phyloP scores from a whole-genome alignment of 2,329 filamentous ascomycete genomes.

The Xylaria sp. region DNA sequence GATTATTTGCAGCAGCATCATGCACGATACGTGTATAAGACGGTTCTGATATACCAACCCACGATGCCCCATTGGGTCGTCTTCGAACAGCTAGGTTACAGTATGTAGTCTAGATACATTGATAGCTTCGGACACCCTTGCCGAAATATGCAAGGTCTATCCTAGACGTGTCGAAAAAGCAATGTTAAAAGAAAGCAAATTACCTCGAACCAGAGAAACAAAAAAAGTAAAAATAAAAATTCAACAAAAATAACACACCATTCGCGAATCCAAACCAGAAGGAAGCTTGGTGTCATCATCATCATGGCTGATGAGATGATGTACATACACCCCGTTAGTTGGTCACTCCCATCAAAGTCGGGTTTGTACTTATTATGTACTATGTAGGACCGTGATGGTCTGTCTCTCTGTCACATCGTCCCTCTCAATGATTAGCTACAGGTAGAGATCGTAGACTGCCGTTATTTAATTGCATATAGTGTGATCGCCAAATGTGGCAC shows the following conservation, averaged over 20 bases:
- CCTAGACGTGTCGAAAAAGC: constrained; percentile 27
- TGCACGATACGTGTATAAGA: constrained; percentile 34
- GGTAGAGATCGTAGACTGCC: constrained; percentile 30
- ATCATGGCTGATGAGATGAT: neutral
- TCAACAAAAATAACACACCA: constrained; percentile 27
- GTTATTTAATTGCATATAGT: constrained; percentile 37
- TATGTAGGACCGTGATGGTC: neutral
- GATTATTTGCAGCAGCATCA: constrained; percentile 40
- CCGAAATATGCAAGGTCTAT: constrained; percentile 37
- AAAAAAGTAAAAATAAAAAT: neutral
- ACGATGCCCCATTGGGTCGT: constrained; percentile 25
- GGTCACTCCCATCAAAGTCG: neutral
- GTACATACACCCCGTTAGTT: neutral
- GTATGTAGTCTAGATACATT: neutral
- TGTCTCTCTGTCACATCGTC: constrained; percentile 26
- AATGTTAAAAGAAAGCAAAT: constrained; percentile 46
- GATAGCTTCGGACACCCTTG: constrained; percentile 42
- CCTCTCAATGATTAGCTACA: constrained; percentile 11
- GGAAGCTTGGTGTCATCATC: constrained; percentile 9
- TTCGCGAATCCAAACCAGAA: constrained; percentile 26
- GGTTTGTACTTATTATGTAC: neutral
- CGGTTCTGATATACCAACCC: constrained; percentile 25
- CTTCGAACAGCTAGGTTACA: constrained; percentile 32
- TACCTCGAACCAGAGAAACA: constrained; percentile 32
- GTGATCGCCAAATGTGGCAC: constrained; percentile 43